A percentile compares a stretch with the other conserved stretches of the same genome.
phyloP scores from a whole-genome alignment of 495 filamentous ascomycete genomes.

The Aspergillus nanangensis region DNA sequence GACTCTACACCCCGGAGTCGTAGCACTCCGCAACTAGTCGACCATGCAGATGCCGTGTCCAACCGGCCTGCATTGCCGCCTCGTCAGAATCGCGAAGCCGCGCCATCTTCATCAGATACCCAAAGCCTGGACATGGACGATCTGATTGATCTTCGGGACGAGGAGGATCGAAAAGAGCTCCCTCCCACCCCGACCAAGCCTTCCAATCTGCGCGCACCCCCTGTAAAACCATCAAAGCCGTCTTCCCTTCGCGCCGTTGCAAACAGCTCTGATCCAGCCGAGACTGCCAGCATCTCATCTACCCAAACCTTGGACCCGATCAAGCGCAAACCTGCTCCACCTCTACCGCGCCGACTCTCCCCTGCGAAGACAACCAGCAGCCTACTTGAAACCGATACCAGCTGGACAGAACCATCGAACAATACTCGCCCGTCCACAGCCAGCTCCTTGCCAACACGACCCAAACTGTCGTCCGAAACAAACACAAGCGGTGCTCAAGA shows the following conservation, averaged over 20 bases:
- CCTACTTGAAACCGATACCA: constrained; percentile 15
- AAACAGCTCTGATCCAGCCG: constrained; percentile 10
- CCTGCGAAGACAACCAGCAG: constrained; percentile 18
- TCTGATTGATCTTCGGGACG: constrained; percentile 62
- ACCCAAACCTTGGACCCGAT: constrained; percentile 15
- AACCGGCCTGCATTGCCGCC: constrained; percentile 36
- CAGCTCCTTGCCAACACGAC: constrained; percentile 2
- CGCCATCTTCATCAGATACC: constrained; percentile 13
- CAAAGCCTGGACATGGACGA: constrained; percentile 45
- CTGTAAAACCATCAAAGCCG: constrained; percentile 66
- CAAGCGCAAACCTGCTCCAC: constrained; percentile 41
- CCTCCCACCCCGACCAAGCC: constrained; percentile 16
- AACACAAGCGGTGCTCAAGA: constrained; percentile 1
- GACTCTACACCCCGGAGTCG: constrained; percentile 18
- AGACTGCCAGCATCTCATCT: constrained; percentile 1
- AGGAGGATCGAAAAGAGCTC: constrained; percentile 19
- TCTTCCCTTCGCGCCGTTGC: constrained; percentile 49
- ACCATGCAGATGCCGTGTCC: constrained; percentile 18
- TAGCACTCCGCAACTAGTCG: constrained; percentile 26
- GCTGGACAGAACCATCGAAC: not conserved
- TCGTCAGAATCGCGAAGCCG: constrained; percentile 20
- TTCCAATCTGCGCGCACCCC: constrained; percentile 31
- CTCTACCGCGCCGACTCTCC: constrained; percentile 34
- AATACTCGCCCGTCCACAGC: not conserved
- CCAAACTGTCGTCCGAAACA: not conserved